A percentile compares a stretch with the other conserved stretches of the same genome.
These are phyloP conservation scores for Moesziomyces sp. DNA, from an alignment of 1,284 basidiomycete genomes.

Conservation along the genomic window DNA sequence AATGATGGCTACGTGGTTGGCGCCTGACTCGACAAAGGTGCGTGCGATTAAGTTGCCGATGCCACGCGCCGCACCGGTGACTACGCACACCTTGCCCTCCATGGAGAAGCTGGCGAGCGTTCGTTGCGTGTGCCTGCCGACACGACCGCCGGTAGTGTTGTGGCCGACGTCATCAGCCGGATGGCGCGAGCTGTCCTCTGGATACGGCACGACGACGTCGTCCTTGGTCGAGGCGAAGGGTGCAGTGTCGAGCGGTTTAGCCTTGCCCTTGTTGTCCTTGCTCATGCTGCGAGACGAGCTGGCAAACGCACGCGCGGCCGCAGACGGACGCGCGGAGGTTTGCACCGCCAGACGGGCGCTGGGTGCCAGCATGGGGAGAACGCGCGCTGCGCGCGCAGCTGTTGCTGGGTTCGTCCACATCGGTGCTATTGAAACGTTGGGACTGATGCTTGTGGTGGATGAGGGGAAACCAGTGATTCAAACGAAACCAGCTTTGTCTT, in stretches of 20 bases:
- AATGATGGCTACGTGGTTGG: conserved; percentile 82
- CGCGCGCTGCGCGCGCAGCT: conserved; percentile 24
- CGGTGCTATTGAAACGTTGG: too few relatives aligned
- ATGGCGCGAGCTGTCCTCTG: conserved; percentile 40
- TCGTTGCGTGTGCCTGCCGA: conserved; percentile 51
- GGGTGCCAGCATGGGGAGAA: conserved; percentile 15
- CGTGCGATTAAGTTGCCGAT: conserved; percentile 69
- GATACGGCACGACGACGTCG: conserved; percentile 39
- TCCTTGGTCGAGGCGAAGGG: conserved; percentile 41
- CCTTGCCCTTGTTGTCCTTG: conserved; percentile 33
- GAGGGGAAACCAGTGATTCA: too few relatives aligned
- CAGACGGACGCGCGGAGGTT: conserved; percentile 11
- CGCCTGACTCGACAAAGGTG: conserved; percentile 89
- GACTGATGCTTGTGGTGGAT: neutral
- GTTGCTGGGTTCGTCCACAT: conserved; percentile 23
- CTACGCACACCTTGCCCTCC: conserved; percentile 79
- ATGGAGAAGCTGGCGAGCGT: conserved; percentile 61
- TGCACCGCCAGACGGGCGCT: conserved; percentile 6
- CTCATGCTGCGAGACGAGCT: conserved; percentile 30
- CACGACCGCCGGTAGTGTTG: conserved; percentile 53
- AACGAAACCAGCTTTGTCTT: too few relatives aligned
- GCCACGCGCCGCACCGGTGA: conserved; percentile 93
- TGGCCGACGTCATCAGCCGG: conserved; percentile 55
- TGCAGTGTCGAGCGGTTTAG: conserved; percentile 18
- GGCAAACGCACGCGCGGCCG: conserved; percentile 19